Evolutionary conservation across 495 filamentous ascomycete genomes (phyloP).

Genomic region (Astrothelium macrocarpum): DNA sequence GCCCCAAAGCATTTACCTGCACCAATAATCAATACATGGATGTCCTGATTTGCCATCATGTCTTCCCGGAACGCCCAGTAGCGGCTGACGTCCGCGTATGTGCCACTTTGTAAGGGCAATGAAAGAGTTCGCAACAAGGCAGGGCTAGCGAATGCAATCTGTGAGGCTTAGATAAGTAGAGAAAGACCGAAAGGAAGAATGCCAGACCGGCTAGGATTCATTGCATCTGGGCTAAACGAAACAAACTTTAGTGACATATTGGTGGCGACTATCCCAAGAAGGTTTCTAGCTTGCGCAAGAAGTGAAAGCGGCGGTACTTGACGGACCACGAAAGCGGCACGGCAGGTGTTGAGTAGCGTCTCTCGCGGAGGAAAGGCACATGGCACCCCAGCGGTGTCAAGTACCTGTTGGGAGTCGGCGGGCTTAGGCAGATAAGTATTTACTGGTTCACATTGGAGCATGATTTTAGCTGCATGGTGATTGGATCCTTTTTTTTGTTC

Average conservation of each 20-base stretch:
- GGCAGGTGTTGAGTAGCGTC: not conserved
- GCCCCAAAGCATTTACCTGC: slow-evolving; percentile 5
- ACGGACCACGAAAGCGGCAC: too few relatives aligned
- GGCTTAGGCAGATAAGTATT: too few relatives aligned
- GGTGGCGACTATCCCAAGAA: not conserved
- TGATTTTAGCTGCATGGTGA: too few relatives aligned
- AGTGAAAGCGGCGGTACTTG: not conserved
- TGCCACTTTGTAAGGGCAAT: not conserved
- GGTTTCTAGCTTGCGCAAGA: not conserved
- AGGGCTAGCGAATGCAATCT: not conserved
- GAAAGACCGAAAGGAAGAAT: not conserved
- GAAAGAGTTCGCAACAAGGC: not conserved
- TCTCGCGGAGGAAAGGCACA: not conserved
- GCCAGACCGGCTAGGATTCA: not conserved
- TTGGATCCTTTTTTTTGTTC: too few relatives aligned
- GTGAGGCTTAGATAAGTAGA: not conserved
- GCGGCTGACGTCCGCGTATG: not conserved
- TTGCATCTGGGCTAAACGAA: not conserved
- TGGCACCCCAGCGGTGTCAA: not conserved
- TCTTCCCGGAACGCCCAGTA: not conserved
- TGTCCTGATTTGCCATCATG: slow-evolving; percentile 2
- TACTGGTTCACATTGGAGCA: too few relatives aligned
- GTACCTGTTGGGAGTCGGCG: too few relatives aligned
- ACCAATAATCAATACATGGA: slow-evolving; percentile 12
- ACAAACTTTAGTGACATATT: not conserved